phyloP scores from a whole-genome alignment of 192 early-diverging fungal species.

The Backusella morwellensis region DNA sequence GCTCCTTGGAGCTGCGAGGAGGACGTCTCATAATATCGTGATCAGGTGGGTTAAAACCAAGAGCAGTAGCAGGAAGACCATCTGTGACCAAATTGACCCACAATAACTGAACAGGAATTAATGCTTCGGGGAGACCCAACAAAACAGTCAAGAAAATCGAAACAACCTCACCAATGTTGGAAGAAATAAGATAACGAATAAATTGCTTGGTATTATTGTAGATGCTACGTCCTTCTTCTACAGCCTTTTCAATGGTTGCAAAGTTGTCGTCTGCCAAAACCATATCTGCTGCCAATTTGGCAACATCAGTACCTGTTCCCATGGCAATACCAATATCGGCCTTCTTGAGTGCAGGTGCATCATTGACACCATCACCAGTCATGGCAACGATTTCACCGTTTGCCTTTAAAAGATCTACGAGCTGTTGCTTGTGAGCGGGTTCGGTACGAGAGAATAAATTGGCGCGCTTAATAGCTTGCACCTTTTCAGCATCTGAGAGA shows the following conservation, averaged over 20 bases:
- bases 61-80: conserved; percentile 94
- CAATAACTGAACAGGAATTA: conserved; percentile 96
- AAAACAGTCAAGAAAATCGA: conserved; percentile 96
- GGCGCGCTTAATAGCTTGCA: conserved; percentile 67
- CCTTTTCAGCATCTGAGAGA: conserved; percentile 71
- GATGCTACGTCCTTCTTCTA: conserved; percentile 96
- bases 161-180: conserved; percentile 99
- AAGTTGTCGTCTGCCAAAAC: conserved; percentile 98
- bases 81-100: conserved; percentile 99
- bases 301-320: conserved; percentile 98
- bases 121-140: conserved; percentile 94
- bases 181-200: conserved; percentile 96
- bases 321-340: conserved; percentile 99
- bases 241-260: conserved; percentile 95
- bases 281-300: conserved; percentile 98
- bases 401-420: conserved; percentile 88
- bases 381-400: conserved; percentile 86
- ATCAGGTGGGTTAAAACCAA: conserved; percentile 98
- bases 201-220: conserved; percentile 99
- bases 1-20: conserved; percentile 83
- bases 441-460: conserved; percentile 93
- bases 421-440: conserved; percentile 91
- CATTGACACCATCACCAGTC: conserved; percentile 99
- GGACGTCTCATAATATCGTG: conserved; percentile 93
- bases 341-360: conserved; percentile 95